A percentile compares a stretch with the other conserved stretches of the same genome.
Conservation (phyloP, 2,329 filamentous ascomycete genomes). For the Ceratocystis diversiconidia region DNA sequence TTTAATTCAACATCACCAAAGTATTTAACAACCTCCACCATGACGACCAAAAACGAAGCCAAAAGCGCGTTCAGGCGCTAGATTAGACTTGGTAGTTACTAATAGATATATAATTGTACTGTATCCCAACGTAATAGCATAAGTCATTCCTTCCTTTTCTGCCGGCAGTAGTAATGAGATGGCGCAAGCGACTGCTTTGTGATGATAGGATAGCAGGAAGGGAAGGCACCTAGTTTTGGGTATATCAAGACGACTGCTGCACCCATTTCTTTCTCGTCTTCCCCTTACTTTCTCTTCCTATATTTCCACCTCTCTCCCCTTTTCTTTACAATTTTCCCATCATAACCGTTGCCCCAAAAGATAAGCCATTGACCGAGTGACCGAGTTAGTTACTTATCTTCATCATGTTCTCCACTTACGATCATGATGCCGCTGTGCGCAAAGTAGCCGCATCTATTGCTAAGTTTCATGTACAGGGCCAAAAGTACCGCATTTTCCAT, state of each 20-base stretch:
- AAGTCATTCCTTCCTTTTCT: background rate
- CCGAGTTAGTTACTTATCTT: background rate
- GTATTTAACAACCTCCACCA: too few species aligned
- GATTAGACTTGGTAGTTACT: background rate
- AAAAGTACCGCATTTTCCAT: conserved; percentile 61
- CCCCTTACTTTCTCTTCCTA: background rate
- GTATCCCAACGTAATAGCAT: background rate
- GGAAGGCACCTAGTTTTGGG: background rate
- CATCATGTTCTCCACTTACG: conserved; percentile 21
- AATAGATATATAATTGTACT: background rate
- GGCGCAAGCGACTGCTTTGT: background rate
- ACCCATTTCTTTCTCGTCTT: conserved; percentile 21
- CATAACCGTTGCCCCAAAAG: too few species aligned
- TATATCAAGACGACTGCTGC: conserved; percentile 10
- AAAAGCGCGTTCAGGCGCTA: background rate
- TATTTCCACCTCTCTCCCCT: background rate
- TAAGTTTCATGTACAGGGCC: conserved; percentile 30
- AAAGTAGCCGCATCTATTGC: conserved; percentile 31
- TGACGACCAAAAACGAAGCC: too few species aligned
- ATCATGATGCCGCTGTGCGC: conserved; percentile 32
- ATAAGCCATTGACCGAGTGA: too few species aligned
- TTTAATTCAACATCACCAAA: background rate
- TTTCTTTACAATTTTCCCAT: background rate
- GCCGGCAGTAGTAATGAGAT: background rate
- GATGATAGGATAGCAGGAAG: background rate